Conservation (phyloP, 352 stramenopile genomes). For the Phytophthora melonis region DNA sequence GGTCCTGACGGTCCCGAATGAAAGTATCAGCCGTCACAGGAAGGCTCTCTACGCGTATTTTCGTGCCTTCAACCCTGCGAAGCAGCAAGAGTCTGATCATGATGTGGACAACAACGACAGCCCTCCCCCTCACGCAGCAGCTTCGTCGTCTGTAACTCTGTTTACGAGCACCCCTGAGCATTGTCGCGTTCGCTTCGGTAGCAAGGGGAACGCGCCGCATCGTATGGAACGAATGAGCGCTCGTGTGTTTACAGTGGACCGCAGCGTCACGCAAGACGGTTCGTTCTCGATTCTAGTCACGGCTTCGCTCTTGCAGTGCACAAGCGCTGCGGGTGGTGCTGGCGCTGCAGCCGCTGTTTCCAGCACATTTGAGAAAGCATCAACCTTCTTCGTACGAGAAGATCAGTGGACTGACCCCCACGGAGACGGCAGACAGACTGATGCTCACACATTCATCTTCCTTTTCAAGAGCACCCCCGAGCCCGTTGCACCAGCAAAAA, state of each 20-base stretch:
- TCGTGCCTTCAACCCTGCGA: constrained; percentile 30
- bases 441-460: constrained; percentile 59
- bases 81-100: constrained; percentile 14
- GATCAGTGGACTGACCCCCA: constrained; percentile 1
- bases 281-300: constrained; percentile 52
- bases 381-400: constrained; percentile 32
- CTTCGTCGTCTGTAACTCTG: constrained; percentile 44
- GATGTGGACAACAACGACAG: background rate
- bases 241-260: constrained; percentile 52
- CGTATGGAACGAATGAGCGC: constrained; percentile 55
- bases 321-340: constrained; percentile 39
- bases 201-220: constrained; percentile 38
- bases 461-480: constrained; percentile 41
- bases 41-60: constrained; percentile 56
- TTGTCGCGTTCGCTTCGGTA: constrained; percentile 27
- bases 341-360: constrained; percentile 44
- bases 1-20: constrained; percentile 53
- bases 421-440: background rate
- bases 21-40: constrained; percentile 44
- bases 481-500: background rate
- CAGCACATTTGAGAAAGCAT: constrained; percentile 17
- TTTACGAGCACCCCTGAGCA: constrained; percentile 56
- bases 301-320: constrained; percentile 54
- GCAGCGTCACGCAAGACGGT: constrained; percentile 8
- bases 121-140: background rate